Evolutionary conservation across 1,284 basidiomycete species (phyloP), one percentile per base, ranked within the genome.

Genomic region (Ustilago trichophora): DNA sequence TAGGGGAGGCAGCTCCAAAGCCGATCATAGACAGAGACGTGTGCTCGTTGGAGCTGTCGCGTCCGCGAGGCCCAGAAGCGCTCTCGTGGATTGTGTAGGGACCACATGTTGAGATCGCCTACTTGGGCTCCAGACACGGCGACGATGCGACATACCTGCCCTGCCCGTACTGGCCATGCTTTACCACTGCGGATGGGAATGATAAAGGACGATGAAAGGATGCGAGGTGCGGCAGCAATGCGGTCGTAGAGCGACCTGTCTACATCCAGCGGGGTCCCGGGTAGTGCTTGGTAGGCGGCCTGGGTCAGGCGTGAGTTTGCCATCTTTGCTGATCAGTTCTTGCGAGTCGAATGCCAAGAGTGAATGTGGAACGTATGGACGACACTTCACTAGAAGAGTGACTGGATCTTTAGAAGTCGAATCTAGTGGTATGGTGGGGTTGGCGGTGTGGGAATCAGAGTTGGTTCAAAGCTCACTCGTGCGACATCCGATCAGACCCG

Each of bases 31-130:
- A 64, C 36, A 5, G 60, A 64, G 4, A 64, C 60, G 27, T 64
- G 60, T 1, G 55, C 54, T 9, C 60, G 53, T 29, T 64, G 60
- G 19, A 64, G 47, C 31, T 64, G 60, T 13, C 60, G 44, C 27
- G 60, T 64, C 12, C 53, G 53, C 3, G 60, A 43, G 18, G 60
- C 60, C 60, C 60, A 64, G 50, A 64, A 58, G 9, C 53, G 48
- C 32, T 64, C 60, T 19, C 60, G 33, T 3, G 60, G 60, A 15
- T 64, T 50, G 45, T 43, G 29, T 6, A 56, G 37, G 12, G 44
- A 51, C 52, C 51, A 64, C 15, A 64, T 19, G 42, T 64, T 64
- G 33, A 57, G 46, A 24, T 57, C 53, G 18, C 54, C 60, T 1
- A 50, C 60, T 35, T 54, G 51, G 4, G 51, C 43, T 18, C 51